These are phyloP conservation scores for Penicillium italicum DNA, from an alignment of 2,329 filamentous ascomycete genomes.

Conservation along the genomic window DNA sequence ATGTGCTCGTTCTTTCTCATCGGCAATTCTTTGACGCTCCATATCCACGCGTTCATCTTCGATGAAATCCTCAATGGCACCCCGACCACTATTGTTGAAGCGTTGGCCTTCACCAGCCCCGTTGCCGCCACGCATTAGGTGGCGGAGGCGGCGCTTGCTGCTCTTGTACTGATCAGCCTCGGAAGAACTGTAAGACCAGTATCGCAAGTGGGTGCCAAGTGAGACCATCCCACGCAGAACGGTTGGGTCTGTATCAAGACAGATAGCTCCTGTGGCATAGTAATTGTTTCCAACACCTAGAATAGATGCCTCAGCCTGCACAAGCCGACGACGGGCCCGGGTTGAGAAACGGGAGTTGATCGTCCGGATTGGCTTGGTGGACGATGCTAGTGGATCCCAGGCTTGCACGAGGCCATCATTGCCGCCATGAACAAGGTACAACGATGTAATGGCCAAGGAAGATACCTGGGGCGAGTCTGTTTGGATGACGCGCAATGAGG, in stretches of 20 bases:
- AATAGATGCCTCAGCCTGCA: constrained; percentile 64
- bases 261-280: constrained; percentile 77
- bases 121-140: constrained; percentile 63
- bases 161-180: constrained; percentile 68
- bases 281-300: constrained; percentile 69
- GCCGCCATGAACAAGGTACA: constrained; percentile 89
- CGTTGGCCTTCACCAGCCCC: constrained; percentile 51
- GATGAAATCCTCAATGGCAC: constrained; percentile 75
- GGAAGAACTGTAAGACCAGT: constrained; percentile 90
- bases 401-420: constrained; percentile 93
- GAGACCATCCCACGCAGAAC: constrained; percentile 81
- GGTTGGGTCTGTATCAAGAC: constrained; percentile 82
- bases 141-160: constrained; percentile 73
- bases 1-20: constrained; percentile 64
- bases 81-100: constrained; percentile 61
- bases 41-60: constrained; percentile 80
- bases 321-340: constrained; percentile 71
- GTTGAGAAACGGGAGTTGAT: constrained; percentile 81
- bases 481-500: constrained; percentile 75
- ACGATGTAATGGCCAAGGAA: constrained; percentile 73
- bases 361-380: constrained; percentile 71
- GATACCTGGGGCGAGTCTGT: constrained; percentile 89
- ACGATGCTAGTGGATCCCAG: constrained; percentile 92
- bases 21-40: constrained; percentile 65
- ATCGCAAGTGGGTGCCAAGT: constrained; percentile 80